Conservation (phyloP, 441 rosid genomes). For the Gossypium davidsonii region DNA sequence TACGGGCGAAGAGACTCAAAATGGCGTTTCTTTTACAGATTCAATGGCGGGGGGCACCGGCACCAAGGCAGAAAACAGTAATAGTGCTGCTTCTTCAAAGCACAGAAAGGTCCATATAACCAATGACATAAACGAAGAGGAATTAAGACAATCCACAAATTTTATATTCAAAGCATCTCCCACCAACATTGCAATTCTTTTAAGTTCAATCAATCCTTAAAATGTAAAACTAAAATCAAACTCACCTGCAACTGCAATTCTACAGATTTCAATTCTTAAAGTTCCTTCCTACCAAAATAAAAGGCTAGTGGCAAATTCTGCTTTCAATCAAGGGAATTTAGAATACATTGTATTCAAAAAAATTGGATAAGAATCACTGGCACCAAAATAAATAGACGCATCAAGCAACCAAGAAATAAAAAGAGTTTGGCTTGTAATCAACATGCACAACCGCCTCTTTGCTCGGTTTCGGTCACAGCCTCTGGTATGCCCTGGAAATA, state of each 20-base stretch:
- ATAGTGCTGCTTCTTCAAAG: neutral
- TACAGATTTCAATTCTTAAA: conserved; percentile 7
- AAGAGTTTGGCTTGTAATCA: conserved; percentile 26
- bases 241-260: neutral
- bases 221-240: neutral
- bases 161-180: conserved; percentile 21
- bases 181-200: conserved; percentile 21
- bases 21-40: neutral
- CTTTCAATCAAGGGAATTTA: neutral
- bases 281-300: neutral
- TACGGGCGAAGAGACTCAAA: neutral
- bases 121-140: neutral
- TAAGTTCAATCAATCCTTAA: neutral
- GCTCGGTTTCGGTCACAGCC: conserved; percentile 65
- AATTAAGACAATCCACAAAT: conserved; percentile 24
- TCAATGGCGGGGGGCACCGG: neutral
- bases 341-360: neutral
- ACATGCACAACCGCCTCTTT: conserved; percentile 88
- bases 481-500: conserved; percentile 88
- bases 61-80: neutral
- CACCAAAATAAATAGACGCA: conserved; percentile 12
- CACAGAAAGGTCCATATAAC: neutral
- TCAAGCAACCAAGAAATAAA: conserved; percentile 3
- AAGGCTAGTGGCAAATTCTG: neutral
- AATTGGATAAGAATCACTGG: neutral